Percentiles rank a stretch among this genome's conserved stretches.
Evolutionary conservation across 768 basidiomycete genomes (phyloP).

Genomic region (Kondoa subrosea): DNA sequence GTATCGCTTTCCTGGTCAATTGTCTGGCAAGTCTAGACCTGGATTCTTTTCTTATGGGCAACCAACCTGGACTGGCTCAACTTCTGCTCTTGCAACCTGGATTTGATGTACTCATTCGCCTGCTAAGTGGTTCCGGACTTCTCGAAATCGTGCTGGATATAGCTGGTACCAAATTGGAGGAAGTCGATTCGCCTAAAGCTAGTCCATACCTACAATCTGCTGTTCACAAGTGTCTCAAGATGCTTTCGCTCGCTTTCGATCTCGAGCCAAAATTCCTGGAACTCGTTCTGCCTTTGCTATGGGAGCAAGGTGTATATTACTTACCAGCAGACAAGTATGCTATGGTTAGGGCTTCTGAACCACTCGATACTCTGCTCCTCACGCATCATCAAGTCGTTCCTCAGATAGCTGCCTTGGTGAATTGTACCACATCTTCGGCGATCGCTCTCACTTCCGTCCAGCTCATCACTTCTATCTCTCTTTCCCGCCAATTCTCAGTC

Average conservation of each 20-base stretch:
- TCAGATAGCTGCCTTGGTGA: constrained; percentile 63
- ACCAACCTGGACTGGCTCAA: constrained; percentile 20
- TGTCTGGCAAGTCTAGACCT: constrained; percentile 66
- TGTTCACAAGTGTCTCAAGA: constrained; percentile 3
- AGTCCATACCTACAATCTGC: background rate
- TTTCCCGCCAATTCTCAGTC: constrained; percentile 42
- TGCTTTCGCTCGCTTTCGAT: background rate
- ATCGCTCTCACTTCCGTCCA: constrained; percentile 58
- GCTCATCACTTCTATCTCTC: constrained; percentile 51
- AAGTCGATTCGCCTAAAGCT: constrained; percentile 34
- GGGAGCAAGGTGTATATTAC: constrained; percentile 24
- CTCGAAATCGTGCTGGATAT: constrained; percentile 61
- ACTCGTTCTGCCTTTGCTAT: background rate
- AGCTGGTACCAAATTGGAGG: constrained; percentile 60
- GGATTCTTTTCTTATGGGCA: constrained; percentile 43
- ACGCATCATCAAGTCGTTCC: constrained; percentile 59
- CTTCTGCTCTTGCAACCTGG: constrained; percentile 54
- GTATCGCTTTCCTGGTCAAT: constrained; percentile 68
- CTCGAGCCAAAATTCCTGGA: constrained; percentile 9
- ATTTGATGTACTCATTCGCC: constrained; percentile 61
- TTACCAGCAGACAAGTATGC: constrained; percentile 31
- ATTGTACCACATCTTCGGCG: constrained; percentile 49
- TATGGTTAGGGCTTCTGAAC: constrained; percentile 18
- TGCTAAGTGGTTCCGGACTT: constrained; percentile 55
- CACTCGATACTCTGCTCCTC: constrained; percentile 46